These are phyloP conservation scores for Agrostemma githago DNA, from an alignment of 148 eudicot genomes.

Conservation along the genomic window DNA sequence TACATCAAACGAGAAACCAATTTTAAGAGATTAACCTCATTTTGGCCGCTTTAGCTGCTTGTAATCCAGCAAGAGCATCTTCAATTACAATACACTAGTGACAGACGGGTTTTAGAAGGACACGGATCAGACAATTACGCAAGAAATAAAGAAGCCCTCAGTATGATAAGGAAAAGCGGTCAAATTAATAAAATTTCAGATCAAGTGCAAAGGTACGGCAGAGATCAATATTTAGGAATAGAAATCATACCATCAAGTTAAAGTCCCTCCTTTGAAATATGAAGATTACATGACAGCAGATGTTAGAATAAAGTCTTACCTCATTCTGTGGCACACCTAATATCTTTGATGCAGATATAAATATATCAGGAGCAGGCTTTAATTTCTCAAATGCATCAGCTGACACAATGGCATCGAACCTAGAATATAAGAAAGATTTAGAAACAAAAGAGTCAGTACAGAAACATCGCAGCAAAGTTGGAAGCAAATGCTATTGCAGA, in stretches of 20 bases:
- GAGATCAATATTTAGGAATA: neutral
- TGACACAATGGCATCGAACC: constrained; percentile 98
- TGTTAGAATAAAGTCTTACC: constrained; percentile 38
- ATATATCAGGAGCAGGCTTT: constrained; percentile 98
- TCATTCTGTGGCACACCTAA: constrained; percentile 69
- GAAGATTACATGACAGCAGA: constrained; percentile 1
- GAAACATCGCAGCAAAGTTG: constrained; percentile 4
- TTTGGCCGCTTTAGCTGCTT: constrained; percentile 89
- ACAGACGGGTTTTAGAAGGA: constrained; percentile 11
- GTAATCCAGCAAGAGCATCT: constrained; percentile 96
- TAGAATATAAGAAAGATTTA: constrained; percentile 26
- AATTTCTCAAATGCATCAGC: constrained; percentile 95
- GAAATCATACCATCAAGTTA: neutral
- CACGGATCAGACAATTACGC: constrained; percentile 10
- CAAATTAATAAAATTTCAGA: constrained; percentile 5
- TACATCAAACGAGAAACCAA: constrained; percentile 1
- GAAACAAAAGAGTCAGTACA: constrained; percentile 6
- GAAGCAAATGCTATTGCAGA: neutral
- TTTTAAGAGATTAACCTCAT: constrained; percentile 59
- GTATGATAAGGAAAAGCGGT: neutral
- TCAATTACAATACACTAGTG: constrained; percentile 87
- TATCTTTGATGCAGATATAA: constrained; percentile 79
- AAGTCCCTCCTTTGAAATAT: neutral
- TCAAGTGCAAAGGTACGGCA: neutral
- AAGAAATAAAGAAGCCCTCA: neutral